Conservation (phyloP, 176 grass and related monocot species). For the Lolium multiflorum region DNA sequence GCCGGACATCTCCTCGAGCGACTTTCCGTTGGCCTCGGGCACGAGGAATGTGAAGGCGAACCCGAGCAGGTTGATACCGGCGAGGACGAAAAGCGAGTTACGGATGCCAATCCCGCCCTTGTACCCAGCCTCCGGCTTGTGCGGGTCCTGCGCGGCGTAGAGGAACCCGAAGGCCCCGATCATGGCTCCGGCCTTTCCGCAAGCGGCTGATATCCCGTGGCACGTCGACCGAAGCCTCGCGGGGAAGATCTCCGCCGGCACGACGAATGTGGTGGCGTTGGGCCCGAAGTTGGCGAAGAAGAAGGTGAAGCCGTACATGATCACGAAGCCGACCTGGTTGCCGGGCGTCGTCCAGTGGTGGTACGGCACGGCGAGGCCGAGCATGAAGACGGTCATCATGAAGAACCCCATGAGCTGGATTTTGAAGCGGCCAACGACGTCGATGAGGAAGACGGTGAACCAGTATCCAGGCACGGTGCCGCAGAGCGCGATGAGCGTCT, state of each 20-base stretch:
- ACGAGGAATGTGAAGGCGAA: constrained; percentile 33
- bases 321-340: constrained; percentile 60
- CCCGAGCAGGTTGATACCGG: too few relatives aligned
- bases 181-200: not conserved
- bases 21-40: constrained; percentile 33
- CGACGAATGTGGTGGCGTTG: constrained; percentile 57
- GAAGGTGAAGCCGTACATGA: constrained; percentile 78
- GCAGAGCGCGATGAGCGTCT: constrained; percentile 67
- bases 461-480: constrained; percentile 88
- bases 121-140: too few relatives aligned
- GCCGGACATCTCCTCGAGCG: constrained; percentile 47
- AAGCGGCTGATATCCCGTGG: constrained; percentile 75
- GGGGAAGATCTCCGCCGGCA: constrained; percentile 65
- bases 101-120: too few relatives aligned
- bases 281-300: constrained; percentile 68
- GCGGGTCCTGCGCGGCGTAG: too few relatives aligned
- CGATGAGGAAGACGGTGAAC: constrained; percentile 74
- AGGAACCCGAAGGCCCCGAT: too few relatives aligned
- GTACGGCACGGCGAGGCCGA: constrained; percentile 70
- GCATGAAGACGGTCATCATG: constrained; percentile 77
- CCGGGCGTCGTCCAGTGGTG: constrained; percentile 68
- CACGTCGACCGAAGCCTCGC: constrained; percentile 73
- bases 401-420: constrained; percentile 76
- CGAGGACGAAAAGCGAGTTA: too few relatives aligned
- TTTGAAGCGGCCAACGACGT: constrained; percentile 58